phyloP scores from a whole-genome alignment of 202 grass and related monocot genomes.

The Miscanthus sacchariflorus region DNA sequence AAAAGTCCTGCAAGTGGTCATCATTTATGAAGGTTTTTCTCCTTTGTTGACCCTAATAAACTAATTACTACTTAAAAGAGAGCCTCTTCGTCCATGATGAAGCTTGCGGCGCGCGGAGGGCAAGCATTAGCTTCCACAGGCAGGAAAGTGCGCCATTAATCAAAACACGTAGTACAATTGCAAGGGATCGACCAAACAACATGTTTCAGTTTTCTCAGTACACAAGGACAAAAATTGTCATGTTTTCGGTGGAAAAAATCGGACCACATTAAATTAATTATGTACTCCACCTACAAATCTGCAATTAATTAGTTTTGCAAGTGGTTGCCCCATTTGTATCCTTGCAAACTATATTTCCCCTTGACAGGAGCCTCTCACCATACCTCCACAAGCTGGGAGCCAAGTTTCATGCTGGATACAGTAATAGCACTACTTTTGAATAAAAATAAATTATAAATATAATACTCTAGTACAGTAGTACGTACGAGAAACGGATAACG shows the following conservation, averaged over 20 bases:
- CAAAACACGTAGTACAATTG: background rate
- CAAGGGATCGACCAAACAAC: background rate
- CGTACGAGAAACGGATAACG: no score
- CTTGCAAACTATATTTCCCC: background rate
- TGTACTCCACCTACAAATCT: background rate
- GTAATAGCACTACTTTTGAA: background rate
- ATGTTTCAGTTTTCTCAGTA: background rate
- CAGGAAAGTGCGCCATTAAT: slow-evolving; percentile 17
- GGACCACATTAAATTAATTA: background rate
- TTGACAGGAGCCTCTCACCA: slow-evolving; percentile 10
- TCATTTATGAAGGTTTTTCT: background rate
- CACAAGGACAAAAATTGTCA: background rate
- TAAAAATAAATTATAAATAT: no score
- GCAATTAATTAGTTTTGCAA: background rate
- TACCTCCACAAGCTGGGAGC: background rate
- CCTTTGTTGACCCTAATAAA: background rate
- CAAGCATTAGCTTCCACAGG: background rate
- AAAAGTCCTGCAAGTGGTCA: slow-evolving; percentile 23
- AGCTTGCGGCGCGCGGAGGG: background rate
- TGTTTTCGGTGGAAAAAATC: background rate
- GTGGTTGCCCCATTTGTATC: background rate
- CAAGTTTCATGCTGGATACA: slow-evolving; percentile 16
- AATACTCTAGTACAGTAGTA: no score
- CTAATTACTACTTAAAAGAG: background rate
- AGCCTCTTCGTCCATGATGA: background rate